A percentile compares a stretch with the other conserved stretches of the same genome.
Conservation (phyloP, 495 filamentous ascomycete species). For the Pseudevernia furfuracea region DNA sequence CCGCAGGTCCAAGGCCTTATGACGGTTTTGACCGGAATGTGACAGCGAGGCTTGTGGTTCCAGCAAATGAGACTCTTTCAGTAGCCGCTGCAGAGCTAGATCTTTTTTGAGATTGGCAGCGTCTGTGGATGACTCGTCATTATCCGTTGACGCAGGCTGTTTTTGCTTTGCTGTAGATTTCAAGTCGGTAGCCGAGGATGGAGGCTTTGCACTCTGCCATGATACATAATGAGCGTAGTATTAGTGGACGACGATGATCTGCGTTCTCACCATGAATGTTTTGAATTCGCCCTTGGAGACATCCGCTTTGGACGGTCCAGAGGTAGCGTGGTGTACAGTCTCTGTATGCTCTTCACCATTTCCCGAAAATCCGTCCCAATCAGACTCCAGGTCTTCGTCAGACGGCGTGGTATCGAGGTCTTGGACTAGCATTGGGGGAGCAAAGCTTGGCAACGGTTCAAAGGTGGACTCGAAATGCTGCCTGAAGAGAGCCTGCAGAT, state of each 20-base stretch:
- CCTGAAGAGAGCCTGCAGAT: constrained; percentile 54
- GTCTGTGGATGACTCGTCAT: constrained; percentile 47
- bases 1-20: constrained; percentile 75
- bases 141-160: constrained; percentile 33
- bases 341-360: constrained; percentile 42
- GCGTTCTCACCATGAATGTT: constrained; percentile 60
- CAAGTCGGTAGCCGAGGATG: constrained; percentile 37
- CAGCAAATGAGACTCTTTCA: constrained; percentile 88
- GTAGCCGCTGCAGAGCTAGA: constrained; percentile 77
- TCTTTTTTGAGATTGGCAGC: constrained; percentile 77
- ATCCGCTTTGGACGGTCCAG: constrained; percentile 32
- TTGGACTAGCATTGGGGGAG: constrained; percentile 10
- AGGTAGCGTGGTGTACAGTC: constrained; percentile 57
- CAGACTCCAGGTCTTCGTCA: constrained; percentile 34
- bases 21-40: constrained; percentile 54
- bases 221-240: not conserved
- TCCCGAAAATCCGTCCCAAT: constrained; percentile 61
- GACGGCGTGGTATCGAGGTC: constrained; percentile 12
- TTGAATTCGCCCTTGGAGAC: constrained; percentile 64
- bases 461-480: constrained; percentile 85
- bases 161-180: constrained; percentile 32
- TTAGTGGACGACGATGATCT: not conserved
- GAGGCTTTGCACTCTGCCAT: constrained; percentile 41
- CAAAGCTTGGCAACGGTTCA: constrained; percentile 51
- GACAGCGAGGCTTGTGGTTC: constrained; percentile 55